Evolutionary conservation across 2,329 filamentous ascomycete species (phyloP).

Genomic region (Colletotrichum sp.): DNA sequence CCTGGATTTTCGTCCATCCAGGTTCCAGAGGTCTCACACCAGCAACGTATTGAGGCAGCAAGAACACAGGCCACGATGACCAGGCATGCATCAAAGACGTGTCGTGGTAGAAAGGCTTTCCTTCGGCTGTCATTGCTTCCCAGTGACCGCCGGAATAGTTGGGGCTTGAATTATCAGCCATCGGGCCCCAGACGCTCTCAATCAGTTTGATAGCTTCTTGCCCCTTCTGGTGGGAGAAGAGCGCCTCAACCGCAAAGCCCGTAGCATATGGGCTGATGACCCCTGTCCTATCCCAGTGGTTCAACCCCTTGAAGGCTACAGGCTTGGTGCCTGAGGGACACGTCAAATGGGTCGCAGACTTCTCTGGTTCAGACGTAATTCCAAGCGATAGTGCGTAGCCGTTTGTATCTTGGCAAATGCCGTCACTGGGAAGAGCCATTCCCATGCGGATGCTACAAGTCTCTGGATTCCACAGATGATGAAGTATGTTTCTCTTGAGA

Average conservation of each 20-base stretch:
- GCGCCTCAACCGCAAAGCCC: constrained; percentile 9
- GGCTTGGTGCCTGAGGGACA: not conserved
- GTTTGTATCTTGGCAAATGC: constrained; percentile 1
- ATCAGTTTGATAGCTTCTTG: not conserved
- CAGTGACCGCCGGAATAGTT: constrained; percentile 12
- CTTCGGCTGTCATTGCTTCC: constrained; percentile 8
- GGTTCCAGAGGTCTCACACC: not conserved
- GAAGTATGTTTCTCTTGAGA: not conserved
- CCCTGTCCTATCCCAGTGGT: not conserved
- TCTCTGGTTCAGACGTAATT: not conserved
- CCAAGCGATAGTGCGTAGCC: not conserved
- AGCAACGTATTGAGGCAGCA: constrained; percentile 4
- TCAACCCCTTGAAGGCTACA: not conserved
- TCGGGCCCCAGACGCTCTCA: not conserved
- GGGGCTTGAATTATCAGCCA: not conserved
- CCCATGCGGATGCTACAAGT: not conserved
- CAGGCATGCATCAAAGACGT: constrained; percentile 10
- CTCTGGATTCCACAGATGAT: not conserved
- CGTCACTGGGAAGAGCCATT: not conserved
- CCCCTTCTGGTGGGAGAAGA: not conserved
- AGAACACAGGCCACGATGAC: constrained; percentile 13
- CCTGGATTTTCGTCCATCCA: not conserved
- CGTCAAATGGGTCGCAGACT: not conserved
- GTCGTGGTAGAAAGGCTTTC: not conserved
- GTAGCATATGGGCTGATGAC: constrained; percentile 6